Evolutionary conservation across 306 rosid species (phyloP), one percentile per base, ranked within the genome.

Genomic region (Vachellia pachyceras): DNA sequence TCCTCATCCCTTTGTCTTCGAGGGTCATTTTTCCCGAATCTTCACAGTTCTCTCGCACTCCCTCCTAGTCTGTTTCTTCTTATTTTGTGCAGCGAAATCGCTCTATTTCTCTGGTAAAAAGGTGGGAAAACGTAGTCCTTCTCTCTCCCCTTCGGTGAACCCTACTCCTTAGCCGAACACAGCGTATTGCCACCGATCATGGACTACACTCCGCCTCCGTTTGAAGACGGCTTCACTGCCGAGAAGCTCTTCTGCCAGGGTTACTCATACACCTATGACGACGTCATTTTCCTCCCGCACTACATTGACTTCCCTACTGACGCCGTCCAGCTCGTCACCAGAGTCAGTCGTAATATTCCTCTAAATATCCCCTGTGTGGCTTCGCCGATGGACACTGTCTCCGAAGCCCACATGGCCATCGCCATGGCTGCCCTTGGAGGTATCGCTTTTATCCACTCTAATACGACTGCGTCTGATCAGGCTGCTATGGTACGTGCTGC

Each of bases 381-480:
- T 23, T 91, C 95, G 25, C 95, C 95, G 3, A 91, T 91, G 93
- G 95, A 91, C 78, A 91, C 93, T 15, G 91, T 91, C 66, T 89
- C 90, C 25, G 95, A 89, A 75, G 36, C 90, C 3, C 67, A 61
- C 78, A 91, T 89, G 95, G 95, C 93, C 37, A 58, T 83, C 0
- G 72, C 91, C 77, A 89, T 91, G 89, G 95, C 95, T 3, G 85
- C 95, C 0, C 84, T 89, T 0, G 95, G 93, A 1, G 95, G 93
- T 29, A 47, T 89, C 60, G 91, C 90, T 3, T 50, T 91, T 67
- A 25, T 91, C 60, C 95, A 89, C 85, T 83, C 93, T 57, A 91
- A 91, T 69, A 29, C 72, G 41, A 23, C 87, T 7, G 15, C 91
- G n/a, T 49, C 78, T 7, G 78, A 49, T 4, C 95, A 91, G 33